Evolutionary conservation across 768 basidiomycete species (phyloP).

Genomic region (Naganishia antarctica): DNA sequence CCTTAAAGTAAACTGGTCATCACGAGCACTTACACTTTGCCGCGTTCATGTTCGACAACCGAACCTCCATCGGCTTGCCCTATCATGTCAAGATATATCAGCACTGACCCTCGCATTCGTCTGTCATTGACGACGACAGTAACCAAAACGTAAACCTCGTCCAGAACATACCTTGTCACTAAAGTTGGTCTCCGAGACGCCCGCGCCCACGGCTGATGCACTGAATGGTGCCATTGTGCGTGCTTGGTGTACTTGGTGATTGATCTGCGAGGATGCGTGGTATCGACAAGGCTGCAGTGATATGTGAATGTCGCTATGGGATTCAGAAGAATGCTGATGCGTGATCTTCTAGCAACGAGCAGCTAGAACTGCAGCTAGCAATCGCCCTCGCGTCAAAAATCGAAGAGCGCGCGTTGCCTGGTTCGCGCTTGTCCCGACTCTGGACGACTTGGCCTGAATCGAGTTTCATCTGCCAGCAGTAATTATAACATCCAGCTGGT

Average conservation of each 20-base stretch:
- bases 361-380: too few species aligned
- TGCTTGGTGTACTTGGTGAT: not conserved
- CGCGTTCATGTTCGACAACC: conserved; percentile 93
- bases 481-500: too few species aligned
- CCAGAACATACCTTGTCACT: conserved; percentile 35
- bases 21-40: conserved; percentile 60
- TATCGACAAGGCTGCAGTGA: not conserved
- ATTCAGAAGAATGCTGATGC: not conserved
- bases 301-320: not conserved
- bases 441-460: too few species aligned
- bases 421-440: too few species aligned
- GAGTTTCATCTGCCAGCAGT: too few species aligned
- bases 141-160: not conserved
- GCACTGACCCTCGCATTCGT: too few species aligned
- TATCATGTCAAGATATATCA: too few species aligned
- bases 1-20: not conserved
- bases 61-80: conserved; percentile 98
- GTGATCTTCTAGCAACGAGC: not conserved
- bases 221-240: conserved; percentile 11
- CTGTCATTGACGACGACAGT: too few species aligned
- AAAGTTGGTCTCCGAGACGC: conserved; percentile 34
- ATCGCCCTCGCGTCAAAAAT: not conserved
- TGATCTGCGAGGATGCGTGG: not conserved
- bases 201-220: conserved; percentile 19
- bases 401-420: too few species aligned